Percentiles rank a stretch among this genome's conserved stretches.
phyloP scores from a whole-genome alignment of 352 stramenopile genomes.

The Phytopythium vexans region DNA sequence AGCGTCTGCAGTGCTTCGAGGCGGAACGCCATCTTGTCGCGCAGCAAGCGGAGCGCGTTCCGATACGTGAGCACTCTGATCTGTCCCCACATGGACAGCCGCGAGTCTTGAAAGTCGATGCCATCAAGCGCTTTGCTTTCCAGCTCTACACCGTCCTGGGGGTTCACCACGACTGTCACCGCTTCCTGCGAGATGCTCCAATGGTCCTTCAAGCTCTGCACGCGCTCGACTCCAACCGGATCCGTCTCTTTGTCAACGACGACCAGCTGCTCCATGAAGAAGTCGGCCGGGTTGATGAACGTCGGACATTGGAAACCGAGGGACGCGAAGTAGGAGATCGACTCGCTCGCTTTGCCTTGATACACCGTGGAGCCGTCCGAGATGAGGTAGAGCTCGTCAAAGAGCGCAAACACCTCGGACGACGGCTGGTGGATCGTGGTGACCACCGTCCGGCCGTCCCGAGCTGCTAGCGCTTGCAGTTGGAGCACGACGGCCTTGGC shows the following conservation, averaged over 20 bases:
- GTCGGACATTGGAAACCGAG: slow-evolving; percentile 28
- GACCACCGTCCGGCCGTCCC: slow-evolving; percentile 75
- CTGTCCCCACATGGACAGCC: slow-evolving; percentile 21
- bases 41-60: slow-evolving; percentile 27
- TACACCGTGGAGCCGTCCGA: slow-evolving; percentile 32
- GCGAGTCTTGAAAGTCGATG: slow-evolving; percentile 8
- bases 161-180: slow-evolving; percentile 21
- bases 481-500: slow-evolving; percentile 36
- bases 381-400: slow-evolving; percentile 39
- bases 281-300: slow-evolving; percentile 44
- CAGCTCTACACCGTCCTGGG: slow-evolving; percentile 8
- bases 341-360: slow-evolving; percentile 24
- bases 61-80: slow-evolving; percentile 29
- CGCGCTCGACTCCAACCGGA: slow-evolving; percentile 16
- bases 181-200: slow-evolving; percentile 11
- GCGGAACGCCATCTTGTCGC: slow-evolving; percentile 33
- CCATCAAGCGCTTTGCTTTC: neutral
- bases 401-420: slow-evolving; percentile 42
- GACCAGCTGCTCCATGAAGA: slow-evolving; percentile 48
- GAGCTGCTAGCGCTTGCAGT: slow-evolving; percentile 50
- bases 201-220: slow-evolving; percentile 23
- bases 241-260: slow-evolving; percentile 33
- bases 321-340: slow-evolving; percentile 25
- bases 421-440: slow-evolving; percentile 86
- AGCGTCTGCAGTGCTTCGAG: slow-evolving; percentile 27